Percentiles rank a stretch among this genome's conserved stretches.
These are phyloP conservation scores for Aspergillus fischeri DNA, from an alignment of 2,329 filamentous ascomycete genomes.

Conservation along the genomic window DNA sequence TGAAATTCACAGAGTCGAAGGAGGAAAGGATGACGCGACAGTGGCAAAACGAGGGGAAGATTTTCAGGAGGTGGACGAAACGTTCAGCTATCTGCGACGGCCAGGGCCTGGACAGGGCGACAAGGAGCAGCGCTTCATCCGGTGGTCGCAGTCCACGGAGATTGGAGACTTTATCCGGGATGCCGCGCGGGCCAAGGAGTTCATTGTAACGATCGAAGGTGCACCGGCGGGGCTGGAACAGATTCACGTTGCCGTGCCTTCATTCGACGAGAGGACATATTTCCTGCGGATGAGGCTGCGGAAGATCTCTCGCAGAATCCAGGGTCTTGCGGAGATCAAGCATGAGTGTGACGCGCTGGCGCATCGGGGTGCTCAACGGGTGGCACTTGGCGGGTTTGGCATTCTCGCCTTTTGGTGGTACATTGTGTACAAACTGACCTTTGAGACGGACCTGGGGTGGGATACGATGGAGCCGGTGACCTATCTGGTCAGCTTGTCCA, in stretches of 20 bases:
- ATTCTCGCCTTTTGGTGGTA: constrained; percentile 75
- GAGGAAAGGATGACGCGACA: constrained; percentile 20
- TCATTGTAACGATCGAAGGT: constrained; percentile 78
- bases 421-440: constrained; percentile 66
- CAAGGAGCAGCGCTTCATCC: constrained; percentile 60
- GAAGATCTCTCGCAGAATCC: constrained; percentile 66
- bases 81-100: constrained; percentile 65
- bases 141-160: constrained; percentile 85
- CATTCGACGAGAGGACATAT: constrained; percentile 85
- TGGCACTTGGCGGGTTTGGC: constrained; percentile 76
- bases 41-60: constrained; percentile 40
- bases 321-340: constrained; percentile 68
- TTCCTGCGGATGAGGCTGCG: constrained; percentile 75
- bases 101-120: constrained; percentile 14
- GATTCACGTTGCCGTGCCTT: constrained; percentile 76
- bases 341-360: constrained; percentile 75
- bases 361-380: constrained; percentile 69
- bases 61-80: constrained; percentile 56
- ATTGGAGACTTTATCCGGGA: constrained; percentile 93
- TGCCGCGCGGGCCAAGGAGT: constrained; percentile 77
- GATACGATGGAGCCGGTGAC: constrained; percentile 88
- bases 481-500: constrained; percentile 80
- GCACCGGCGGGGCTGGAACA: constrained; percentile 55
- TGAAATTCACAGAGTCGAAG: constrained; percentile 33
- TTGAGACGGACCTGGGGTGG: constrained; percentile 75